A percentile compares a stretch with the other conserved stretches of the same genome.
Evolutionary conservation across 495 filamentous ascomycete species (phyloP).

Genomic region (Xylaria intraflava): DNA sequence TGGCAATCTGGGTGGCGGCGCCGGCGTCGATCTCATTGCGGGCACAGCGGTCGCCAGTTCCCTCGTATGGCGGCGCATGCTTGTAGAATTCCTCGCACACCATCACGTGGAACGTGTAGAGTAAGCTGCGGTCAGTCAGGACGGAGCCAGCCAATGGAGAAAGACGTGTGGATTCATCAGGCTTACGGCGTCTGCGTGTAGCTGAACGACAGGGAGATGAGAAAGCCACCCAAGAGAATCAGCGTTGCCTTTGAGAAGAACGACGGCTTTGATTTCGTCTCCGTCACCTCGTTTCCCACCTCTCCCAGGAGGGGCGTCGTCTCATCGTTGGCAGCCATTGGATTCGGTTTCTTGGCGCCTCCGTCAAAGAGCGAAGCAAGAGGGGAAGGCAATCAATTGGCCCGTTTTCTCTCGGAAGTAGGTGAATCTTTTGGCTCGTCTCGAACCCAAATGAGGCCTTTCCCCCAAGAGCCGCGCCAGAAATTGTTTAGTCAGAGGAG

Average conservation of each 20-base stretch:
- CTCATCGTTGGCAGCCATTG: constrained; percentile 10
- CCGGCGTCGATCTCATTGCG: constrained; percentile 41
- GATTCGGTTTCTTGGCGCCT: neutral
- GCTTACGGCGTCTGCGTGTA: constrained; percentile 49
- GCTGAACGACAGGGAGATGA: constrained; percentile 49
- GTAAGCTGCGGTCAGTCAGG: constrained; percentile 26
- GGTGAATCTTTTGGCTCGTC: neutral
- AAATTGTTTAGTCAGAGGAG: neutral
- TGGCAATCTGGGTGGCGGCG: constrained; percentile 41
- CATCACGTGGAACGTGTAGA: constrained; percentile 50
- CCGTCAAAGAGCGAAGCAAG: neutral
- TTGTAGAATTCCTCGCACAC: constrained; percentile 48
- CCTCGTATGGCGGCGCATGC: constrained; percentile 28
- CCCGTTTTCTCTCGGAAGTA: too few relatives aligned
- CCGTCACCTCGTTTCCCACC: neutral
- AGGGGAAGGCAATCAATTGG: neutral
- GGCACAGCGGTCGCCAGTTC: constrained; percentile 35
- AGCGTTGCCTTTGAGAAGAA: neutral
- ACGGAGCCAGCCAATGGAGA: neutral
- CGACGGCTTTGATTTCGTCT: neutral
- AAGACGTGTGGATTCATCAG: neutral
- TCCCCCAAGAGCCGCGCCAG: neutral
- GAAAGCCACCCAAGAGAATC: constrained; percentile 40
- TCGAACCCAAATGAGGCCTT: neutral
- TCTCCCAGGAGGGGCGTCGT: constrained; percentile 6